These are phyloP conservation scores for Diaporthe citriasiana DNA, from an alignment of 2,329 filamentous ascomycete genomes.

Conservation along the genomic window DNA sequence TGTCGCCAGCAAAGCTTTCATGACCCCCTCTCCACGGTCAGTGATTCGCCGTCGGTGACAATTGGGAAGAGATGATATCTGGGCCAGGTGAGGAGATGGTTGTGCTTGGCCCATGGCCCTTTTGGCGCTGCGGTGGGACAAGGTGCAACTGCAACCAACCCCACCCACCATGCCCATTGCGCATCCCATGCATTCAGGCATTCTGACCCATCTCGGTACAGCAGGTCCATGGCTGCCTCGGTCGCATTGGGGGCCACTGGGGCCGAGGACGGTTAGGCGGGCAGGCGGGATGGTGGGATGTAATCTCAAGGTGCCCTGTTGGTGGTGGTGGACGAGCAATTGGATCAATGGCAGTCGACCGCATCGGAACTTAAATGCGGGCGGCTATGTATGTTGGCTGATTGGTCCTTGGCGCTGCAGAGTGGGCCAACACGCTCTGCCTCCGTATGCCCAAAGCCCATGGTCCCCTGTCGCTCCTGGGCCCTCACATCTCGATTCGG, in stretches of 20 bases:
- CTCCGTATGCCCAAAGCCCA: conserved; percentile 11
- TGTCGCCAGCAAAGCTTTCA: conserved; percentile 18
- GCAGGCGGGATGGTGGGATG: conserved; percentile 28
- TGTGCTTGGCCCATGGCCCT: conserved; percentile 27
- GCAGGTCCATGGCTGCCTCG: background rate
- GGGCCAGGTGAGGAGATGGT: conserved; percentile 32
- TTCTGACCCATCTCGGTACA: conserved; percentile 22
- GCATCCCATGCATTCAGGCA: conserved; percentile 9
- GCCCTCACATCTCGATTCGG: conserved; percentile 23
- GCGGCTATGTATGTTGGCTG: conserved; percentile 31
- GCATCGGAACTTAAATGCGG: conserved; percentile 31
- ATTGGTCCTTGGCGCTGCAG: conserved; percentile 33
- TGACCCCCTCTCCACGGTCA: conserved; percentile 6
- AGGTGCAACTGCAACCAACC: conserved; percentile 20
- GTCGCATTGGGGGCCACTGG: conserved; percentile 26
- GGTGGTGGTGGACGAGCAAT: conserved; percentile 19
- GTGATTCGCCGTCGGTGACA: conserved; percentile 39
- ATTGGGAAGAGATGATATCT: conserved; percentile 31
- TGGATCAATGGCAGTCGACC: conserved; percentile 25
- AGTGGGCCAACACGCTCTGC: conserved; percentile 18
- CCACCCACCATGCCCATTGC: conserved; percentile 27
- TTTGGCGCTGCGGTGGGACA: conserved; percentile 21
- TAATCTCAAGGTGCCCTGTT: conserved; percentile 21
- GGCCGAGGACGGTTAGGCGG: conserved; percentile 29
- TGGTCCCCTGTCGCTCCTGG: conserved; percentile 7